These are phyloP conservation scores for Euphorbia lathyris DNA, from an alignment of 345 rosid species.

Conservation along the genomic window DNA sequence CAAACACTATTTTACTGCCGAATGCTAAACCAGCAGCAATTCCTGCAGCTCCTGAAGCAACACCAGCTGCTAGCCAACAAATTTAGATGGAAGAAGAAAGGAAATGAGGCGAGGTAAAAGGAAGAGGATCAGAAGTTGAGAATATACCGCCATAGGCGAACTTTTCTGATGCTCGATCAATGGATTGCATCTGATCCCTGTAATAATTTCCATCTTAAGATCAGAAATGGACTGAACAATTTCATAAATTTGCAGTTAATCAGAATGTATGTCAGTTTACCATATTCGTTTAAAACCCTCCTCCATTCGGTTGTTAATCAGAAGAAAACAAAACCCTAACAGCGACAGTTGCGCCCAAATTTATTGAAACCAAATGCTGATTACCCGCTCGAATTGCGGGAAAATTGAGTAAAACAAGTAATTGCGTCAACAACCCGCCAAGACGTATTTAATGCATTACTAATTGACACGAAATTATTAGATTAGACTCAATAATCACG, in stretches of 20 bases:
- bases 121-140: background rate
- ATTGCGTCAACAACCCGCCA: background rate
- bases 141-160: conserved; percentile 7
- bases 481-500: no score
- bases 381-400: background rate
- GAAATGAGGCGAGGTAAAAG: no score
- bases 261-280: background rate
- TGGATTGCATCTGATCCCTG: conserved; percentile 18
- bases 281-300: conserved; percentile 12
- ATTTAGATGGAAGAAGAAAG: background rate
- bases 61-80: conserved; percentile 7
- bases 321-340: conserved; percentile 1
- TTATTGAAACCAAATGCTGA: background rate
- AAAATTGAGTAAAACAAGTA: background rate
- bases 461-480: no score
- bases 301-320: conserved; percentile 2
- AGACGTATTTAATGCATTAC: background rate
- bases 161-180: conserved; percentile 16
- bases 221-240: background rate
- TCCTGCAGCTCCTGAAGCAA: conserved; percentile 5
- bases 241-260: background rate
- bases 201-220: background rate
- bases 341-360: background rate
- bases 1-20: conserved; percentile 6
- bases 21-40: conserved; percentile 8